Evolutionary conservation across 148 eudicot genomes (phyloP), one percentile per base, ranked within the genome.

Genomic region (Nepenthes gracilis): DNA sequence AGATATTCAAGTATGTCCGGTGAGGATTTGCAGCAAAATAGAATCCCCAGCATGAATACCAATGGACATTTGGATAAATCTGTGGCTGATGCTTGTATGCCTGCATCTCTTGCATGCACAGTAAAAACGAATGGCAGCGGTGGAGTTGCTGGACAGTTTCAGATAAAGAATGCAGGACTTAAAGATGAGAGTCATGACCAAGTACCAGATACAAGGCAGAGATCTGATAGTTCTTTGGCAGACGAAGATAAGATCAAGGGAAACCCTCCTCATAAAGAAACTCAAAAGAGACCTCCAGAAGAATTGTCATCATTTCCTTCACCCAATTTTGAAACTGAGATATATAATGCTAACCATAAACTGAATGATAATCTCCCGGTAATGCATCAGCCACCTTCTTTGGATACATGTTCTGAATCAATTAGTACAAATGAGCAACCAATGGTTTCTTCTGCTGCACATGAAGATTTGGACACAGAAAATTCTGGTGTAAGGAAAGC

Each of bases 21-120:
- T 67, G 59, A 55, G 60, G 74, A 65, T 64, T 40, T 37, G 59
- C 66, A 58, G 67, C 60, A 57, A 59, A 66, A 67, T 66, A 69
- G 63, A 63, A 75, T 58, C 35, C 53, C 40, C 59, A 40, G 45
- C 45, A 6, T 4, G 45, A 75, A 60, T 68, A 58, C 12, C 47
- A 62, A 62, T 66, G 79, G 54, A 12, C 50, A 55, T 47, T 59
- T 36, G 6, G 73, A 75, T 62, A 74, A 71, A 61, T 13, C 13
- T 49, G 15, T 52, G 33, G 56, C 33, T 34, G 65, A 15, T 23
- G 14, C 43, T 54, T 57, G 37, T 43, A 13, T 66, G n/a, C 48
- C 43, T 14, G 53, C 43, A 32, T 43, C 74, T 64, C 66, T 66
- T 55, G 32, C 60, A 4, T 45, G 64, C 40, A 61, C 48, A 6